phyloP scores from a whole-genome alignment of 148 eudicot species.

The Vaccinium darrowii region DNA sequence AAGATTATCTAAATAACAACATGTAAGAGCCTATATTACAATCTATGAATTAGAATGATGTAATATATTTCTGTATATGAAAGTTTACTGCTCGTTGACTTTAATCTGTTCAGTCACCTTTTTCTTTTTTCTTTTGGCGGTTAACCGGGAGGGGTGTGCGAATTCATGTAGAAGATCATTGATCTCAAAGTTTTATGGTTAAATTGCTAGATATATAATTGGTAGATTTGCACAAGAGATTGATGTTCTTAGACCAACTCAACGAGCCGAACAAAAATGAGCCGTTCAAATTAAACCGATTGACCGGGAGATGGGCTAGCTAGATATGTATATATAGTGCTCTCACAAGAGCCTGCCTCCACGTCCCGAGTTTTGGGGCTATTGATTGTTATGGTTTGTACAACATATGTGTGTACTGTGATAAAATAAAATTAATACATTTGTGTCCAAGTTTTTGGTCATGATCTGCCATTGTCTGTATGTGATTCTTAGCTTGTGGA shows the following conservation, averaged over 20 bases:
- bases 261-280: neutral
- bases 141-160: neutral
- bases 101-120: neutral
- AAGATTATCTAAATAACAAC: constrained; percentile 7
- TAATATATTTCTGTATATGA: neutral
- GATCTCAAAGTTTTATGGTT: neutral
- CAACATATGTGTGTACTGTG: too few relatives aligned
- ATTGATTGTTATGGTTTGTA: too few relatives aligned
- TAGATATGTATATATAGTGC: too few relatives aligned
- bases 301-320: too few relatives aligned
- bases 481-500: neutral
- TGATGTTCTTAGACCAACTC: neutral
- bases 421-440: neutral
- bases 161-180: too few relatives aligned
- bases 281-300: neutral
- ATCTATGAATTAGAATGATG: too few relatives aligned
- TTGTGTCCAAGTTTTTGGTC: neutral
- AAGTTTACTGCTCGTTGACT: neutral
- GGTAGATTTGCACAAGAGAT: neutral
- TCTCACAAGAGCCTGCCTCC: too few relatives aligned
- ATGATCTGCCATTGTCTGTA: neutral
- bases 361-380: too few relatives aligned
- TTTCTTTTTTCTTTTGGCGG: neutral
- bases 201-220: neutral
- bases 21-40: too few relatives aligned